phyloP scores from a whole-genome alignment of 2,329 filamentous ascomycete genomes.

The Fusarium siculi region DNA sequence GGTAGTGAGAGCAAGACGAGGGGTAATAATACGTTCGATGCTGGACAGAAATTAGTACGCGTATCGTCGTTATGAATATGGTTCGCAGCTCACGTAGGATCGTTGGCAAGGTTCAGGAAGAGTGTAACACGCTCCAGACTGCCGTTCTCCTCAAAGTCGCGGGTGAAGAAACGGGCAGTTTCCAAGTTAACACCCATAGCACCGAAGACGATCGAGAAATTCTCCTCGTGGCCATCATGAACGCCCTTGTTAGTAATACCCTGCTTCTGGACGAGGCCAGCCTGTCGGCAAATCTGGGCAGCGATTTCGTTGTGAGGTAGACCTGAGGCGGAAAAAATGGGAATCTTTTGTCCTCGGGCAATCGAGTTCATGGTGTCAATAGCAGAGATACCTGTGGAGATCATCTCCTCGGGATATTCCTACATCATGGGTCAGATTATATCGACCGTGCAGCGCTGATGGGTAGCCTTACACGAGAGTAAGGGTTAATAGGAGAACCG shows the following conservation, averaged over 20 bases:
- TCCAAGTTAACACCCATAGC: constrained; percentile 99
- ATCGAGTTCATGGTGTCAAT: constrained; percentile 99
- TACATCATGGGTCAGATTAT: constrained; percentile 50
- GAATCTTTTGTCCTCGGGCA: constrained; percentile 98
- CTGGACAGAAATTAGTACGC: constrained; percentile 56
- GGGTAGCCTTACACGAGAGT: constrained; percentile 78
- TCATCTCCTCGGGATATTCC: constrained; percentile 99
- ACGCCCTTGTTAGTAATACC: constrained; percentile 89
- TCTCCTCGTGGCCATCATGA: constrained; percentile 97
- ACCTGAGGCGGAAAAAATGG: constrained; percentile 98
- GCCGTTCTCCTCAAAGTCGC: constrained; percentile 99
- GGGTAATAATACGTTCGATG: constrained; percentile 99
- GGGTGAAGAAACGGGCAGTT: constrained; percentile 97
- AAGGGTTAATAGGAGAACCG: constrained; percentile 98
- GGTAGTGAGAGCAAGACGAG: constrained; percentile 95
- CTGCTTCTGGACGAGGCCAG: constrained; percentile 84
- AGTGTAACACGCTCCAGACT: constrained; percentile 96
- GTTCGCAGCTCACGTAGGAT: constrained; percentile 82
- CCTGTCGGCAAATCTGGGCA: constrained; percentile 97
- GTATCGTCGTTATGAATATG: not conserved
- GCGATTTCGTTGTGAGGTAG: constrained; percentile 99
- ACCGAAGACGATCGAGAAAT: constrained; percentile 99
- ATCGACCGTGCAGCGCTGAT: not conserved
- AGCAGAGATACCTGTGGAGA: constrained; percentile 98
- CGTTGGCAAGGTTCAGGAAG: constrained; percentile 99